These are phyloP conservation scores for Cerioporus squamosus DNA, from an alignment of 1,284 basidiomycete species.

Conservation along the genomic window DNA sequence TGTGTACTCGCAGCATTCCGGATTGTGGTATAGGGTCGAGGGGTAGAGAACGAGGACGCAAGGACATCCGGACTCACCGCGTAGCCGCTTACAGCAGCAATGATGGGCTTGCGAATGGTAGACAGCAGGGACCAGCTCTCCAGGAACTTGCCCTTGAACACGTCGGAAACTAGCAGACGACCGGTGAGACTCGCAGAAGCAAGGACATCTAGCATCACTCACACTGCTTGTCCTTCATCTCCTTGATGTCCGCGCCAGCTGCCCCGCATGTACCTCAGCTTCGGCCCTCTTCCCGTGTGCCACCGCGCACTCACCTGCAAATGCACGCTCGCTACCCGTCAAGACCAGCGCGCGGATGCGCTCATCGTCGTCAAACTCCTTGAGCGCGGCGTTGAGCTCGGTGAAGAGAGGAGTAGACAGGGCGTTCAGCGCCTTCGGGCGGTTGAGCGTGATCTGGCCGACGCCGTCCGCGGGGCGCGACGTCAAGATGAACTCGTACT, in stretches of 20 bases:
- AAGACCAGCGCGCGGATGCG: conserved; percentile 86
- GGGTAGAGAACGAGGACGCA: background rate
- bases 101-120: conserved; percentile 87
- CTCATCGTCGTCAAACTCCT: conserved; percentile 74
- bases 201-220: conserved; percentile 30
- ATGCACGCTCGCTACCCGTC: conserved; percentile 93
- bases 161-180: conserved; percentile 68
- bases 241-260: conserved; percentile 92
- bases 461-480: conserved; percentile 79
- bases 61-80: conserved; percentile 62
- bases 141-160: conserved; percentile 89
- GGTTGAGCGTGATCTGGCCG: conserved; percentile 90
- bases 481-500: conserved; percentile 77
- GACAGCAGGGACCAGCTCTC: conserved; percentile 86
- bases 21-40: too few relatives aligned
- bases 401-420: conserved; percentile 80
- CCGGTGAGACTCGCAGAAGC: background rate
- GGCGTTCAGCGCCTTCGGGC: conserved; percentile 96
- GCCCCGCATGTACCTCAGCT: conserved; percentile 8
- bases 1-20: too few relatives aligned
- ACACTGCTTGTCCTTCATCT: conserved; percentile 94
- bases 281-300: background rate
- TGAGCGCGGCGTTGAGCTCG: conserved; percentile 80
- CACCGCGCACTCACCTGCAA: conserved; percentile 70
- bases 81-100: conserved; percentile 95